Conservation (phyloP, 345 rosid genomes). For the Camelina sativa region DNA sequence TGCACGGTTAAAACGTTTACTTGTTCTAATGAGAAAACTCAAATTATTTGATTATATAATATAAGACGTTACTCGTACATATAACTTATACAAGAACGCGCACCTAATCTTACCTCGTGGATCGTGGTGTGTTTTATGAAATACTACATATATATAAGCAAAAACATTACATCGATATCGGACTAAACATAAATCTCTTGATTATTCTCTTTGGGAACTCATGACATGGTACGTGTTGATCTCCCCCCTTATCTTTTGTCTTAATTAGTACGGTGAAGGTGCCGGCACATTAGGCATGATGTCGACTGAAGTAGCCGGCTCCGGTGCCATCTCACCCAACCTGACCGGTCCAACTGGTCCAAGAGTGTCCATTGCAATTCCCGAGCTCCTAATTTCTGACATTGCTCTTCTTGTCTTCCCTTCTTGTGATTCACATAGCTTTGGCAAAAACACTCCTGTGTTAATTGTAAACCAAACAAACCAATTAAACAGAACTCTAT, state of each 20-base stretch:
- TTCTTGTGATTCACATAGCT: conserved; percentile 64
- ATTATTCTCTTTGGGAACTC: conserved; percentile 22
- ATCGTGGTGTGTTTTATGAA: not conserved
- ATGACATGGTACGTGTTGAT: conserved; percentile 14
- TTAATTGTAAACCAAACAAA: not conserved
- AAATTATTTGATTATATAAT: conserved; percentile 4
- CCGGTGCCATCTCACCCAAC: conserved; percentile 32
- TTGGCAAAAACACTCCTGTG: conserved; percentile 78
- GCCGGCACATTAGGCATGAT: not conserved
- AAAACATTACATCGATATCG: not conserved
- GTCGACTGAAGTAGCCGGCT: conserved; percentile 21
- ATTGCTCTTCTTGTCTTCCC: conserved; percentile 56
- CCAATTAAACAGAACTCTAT: not conserved
- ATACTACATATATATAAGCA: not conserved
- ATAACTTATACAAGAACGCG: conserved; percentile 18
- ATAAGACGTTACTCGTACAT: conserved; percentile 6
- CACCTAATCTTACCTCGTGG: conserved; percentile 16
- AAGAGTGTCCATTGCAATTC: conserved; percentile 42
- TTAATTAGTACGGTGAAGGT: conserved; percentile 20
- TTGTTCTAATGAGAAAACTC: not conserved
- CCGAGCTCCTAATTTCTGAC: conserved; percentile 70
- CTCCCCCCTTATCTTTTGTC: not conserved
- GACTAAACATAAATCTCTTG: conserved; percentile 7
- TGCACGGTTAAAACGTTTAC: not conserved
- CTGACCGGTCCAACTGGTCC: conserved; percentile 38